Conservation (phyloP, 202 grass and related monocot genomes). For the Bolboschoenoplectus hybrid region DNA sequence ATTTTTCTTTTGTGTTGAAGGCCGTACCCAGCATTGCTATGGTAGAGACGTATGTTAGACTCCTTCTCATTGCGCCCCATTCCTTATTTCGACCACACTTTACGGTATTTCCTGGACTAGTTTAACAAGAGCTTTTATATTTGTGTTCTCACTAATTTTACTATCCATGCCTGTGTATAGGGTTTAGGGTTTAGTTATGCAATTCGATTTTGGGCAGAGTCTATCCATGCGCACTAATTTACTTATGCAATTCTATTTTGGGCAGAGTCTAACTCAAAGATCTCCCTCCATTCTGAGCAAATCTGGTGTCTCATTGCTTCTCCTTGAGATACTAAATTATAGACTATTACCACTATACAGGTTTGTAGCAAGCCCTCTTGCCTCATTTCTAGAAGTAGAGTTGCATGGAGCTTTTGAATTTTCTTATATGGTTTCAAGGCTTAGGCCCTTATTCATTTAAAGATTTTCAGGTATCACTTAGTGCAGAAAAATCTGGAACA, state of each 20-base stretch:
- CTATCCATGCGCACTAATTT: constrained; percentile 21
- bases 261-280: constrained; percentile 92
- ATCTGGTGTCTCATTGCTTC: constrained; percentile 87
- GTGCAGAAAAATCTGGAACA: constrained; percentile 11
- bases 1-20: constrained; percentile 47
- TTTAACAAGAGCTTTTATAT: constrained; percentile 2
- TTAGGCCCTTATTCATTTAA: not conserved
- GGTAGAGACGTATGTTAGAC: constrained; percentile 96
- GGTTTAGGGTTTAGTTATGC: constrained; percentile 14
- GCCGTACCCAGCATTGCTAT: constrained; percentile 95
- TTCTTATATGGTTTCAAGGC: constrained; percentile 14
- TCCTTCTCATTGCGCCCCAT: constrained; percentile 91
- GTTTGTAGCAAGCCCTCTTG: constrained; percentile 43
- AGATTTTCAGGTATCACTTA: not conserved
- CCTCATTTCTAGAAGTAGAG: constrained; percentile 34
- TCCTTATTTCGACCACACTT: constrained; percentile 96
- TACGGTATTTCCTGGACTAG: constrained; percentile 56
- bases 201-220: constrained; percentile 58
- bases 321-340: constrained; percentile 99
- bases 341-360: constrained; percentile 95
- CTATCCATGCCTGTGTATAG: not conserved
- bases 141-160: constrained; percentile 25
- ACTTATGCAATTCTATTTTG: constrained; percentile 41
- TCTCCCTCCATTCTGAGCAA: constrained; percentile 89
- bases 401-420: not conserved